phyloP scores from a whole-genome alignment of 768 basidiomycete species.

The Auricularia cornea region DNA sequence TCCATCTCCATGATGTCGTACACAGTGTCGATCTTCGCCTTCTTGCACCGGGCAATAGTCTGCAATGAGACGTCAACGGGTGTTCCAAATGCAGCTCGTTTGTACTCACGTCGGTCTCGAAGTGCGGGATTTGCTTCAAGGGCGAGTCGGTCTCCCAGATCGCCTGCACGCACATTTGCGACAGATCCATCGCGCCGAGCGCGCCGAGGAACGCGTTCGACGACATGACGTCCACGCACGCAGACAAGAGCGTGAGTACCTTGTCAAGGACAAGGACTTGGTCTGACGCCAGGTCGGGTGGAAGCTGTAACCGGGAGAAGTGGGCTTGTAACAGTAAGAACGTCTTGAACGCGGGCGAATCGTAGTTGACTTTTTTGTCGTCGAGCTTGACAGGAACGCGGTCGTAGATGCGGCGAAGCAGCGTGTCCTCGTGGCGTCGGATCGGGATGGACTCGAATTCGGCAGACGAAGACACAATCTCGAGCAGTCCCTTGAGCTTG shows the following conservation, averaged over 20 bases:
- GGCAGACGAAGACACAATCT: constrained; percentile 93
- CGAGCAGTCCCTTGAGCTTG: constrained; percentile 91
- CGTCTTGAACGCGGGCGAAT: constrained; percentile 95
- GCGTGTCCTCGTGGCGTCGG: constrained; percentile 80
- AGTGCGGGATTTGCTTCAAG: constrained; percentile 92
- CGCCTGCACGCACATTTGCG: constrained; percentile 97
- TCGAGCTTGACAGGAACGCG: constrained; percentile 91
- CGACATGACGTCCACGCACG: constrained; percentile 97
- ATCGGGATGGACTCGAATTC: constrained; percentile 96
- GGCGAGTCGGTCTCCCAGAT: constrained; percentile 98
- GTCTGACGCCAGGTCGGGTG: constrained; percentile 89
- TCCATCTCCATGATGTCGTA: constrained; percentile 99
- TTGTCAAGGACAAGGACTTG: constrained; percentile 83
- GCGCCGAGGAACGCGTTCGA: constrained; percentile 94
- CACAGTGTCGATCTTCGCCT: constrained; percentile 74
- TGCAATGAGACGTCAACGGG: constrained; percentile 18
- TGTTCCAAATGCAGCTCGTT: neutral
- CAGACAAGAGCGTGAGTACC: constrained; percentile 82
- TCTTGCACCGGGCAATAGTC: constrained; percentile 80
- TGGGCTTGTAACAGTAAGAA: constrained; percentile 95
- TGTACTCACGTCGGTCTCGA: constrained; percentile 68
- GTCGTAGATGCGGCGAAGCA: constrained; percentile 87
- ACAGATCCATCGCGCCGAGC: constrained; percentile 92
- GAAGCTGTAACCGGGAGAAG: constrained; percentile 87
- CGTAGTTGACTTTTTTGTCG: constrained; percentile 64